phyloP scores from a whole-genome alignment of 176 grass and related monocot genomes.

The Calamus simplicifolius region DNA sequence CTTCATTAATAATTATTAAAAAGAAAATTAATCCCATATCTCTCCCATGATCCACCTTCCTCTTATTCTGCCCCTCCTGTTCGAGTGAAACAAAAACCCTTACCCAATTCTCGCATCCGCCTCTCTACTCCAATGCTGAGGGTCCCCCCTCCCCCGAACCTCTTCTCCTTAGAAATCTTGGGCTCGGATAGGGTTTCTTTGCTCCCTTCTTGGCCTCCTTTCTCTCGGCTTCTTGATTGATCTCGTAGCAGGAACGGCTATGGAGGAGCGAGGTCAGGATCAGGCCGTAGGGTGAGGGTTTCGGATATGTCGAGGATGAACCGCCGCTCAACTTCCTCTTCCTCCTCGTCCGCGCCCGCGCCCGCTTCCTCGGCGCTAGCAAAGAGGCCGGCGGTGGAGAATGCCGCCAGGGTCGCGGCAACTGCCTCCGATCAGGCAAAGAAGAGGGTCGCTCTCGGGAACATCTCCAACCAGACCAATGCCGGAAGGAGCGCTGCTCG shows the following conservation, averaged over 20 bases:
- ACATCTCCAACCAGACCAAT: slow-evolving; percentile 50
- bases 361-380: slow-evolving; percentile 17
- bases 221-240: too few species aligned
- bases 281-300: slow-evolving; percentile 11
- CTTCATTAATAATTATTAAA: slow-evolving; percentile 34
- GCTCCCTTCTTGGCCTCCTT: too few species aligned
- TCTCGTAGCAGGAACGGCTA: too few species aligned
- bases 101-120: slow-evolving; percentile 9
- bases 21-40: too few species aligned
- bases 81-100: too few species aligned
- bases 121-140: not conserved
- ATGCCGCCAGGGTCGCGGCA: slow-evolving; percentile 15
- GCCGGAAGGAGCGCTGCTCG: slow-evolving; percentile 8
- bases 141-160: not conserved
- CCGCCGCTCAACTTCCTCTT: slow-evolving; percentile 10
- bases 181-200: too few species aligned
- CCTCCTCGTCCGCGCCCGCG: slow-evolving; percentile 17
- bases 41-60: too few species aligned
- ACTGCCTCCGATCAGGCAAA: slow-evolving; percentile 41
- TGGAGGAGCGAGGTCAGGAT: too few species aligned
- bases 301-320: slow-evolving; percentile 28
- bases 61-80: too few species aligned
- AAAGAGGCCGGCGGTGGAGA: slow-evolving; percentile 32
- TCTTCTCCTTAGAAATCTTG: not conserved
- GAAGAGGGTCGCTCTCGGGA: slow-evolving; percentile 85